Conservation (phyloP, 148 eudicot genomes). For the Hydrangea macrophylla region DNA sequence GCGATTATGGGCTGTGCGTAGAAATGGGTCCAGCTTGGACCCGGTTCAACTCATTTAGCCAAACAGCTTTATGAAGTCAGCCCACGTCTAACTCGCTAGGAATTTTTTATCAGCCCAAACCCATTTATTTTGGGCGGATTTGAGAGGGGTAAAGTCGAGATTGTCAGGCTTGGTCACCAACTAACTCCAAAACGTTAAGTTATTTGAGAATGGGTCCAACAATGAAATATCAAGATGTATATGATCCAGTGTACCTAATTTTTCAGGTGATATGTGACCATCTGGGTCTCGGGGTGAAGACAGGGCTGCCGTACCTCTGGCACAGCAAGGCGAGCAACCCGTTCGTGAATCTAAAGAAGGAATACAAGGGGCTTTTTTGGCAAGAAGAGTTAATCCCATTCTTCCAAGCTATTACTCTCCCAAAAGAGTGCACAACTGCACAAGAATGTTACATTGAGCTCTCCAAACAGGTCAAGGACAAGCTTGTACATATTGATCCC, state of each 20-base stretch:
- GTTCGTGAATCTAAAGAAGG: slow-evolving; percentile 37
- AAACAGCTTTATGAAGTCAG: no score
- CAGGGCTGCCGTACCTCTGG: slow-evolving; percentile 38
- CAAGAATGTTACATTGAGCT: slow-evolving; percentile 37
- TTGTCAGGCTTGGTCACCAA: no score
- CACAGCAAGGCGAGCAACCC: slow-evolving; percentile 49
- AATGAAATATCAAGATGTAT: no score
- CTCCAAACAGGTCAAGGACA: slow-evolving; percentile 36
- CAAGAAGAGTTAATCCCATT: slow-evolving; percentile 39
- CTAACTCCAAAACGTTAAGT: no score
- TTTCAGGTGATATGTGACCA: slow-evolving; percentile 37
- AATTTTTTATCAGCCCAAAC: no score
- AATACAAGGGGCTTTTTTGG: slow-evolving; percentile 38
- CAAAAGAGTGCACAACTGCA: slow-evolving; percentile 36
- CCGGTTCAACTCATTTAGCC: no score
- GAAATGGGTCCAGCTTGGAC: no score
- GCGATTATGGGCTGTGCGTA: no score
- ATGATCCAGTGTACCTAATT: background rate
- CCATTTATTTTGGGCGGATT: no score
- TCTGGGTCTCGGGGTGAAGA: slow-evolving; percentile 35
- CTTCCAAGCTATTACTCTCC: slow-evolving; percentile 25
- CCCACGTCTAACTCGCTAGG: no score
- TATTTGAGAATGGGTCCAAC: no score
- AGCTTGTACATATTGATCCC: slow-evolving; percentile 26
- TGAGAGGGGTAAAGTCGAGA: no score